phyloP scores from a whole-genome alignment of 345 rosid genomes.

The Pistacia integerrima region DNA sequence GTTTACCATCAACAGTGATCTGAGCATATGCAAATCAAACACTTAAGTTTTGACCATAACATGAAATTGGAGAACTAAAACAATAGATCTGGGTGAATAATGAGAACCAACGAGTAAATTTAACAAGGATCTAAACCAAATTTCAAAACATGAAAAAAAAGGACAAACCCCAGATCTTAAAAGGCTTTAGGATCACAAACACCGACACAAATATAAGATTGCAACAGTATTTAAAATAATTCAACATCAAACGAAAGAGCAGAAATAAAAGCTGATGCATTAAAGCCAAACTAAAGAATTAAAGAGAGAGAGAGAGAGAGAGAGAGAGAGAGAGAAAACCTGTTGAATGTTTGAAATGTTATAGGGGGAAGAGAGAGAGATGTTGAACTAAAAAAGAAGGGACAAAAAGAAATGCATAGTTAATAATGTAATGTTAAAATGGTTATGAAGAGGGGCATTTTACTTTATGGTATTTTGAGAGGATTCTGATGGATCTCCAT shows the following conservation, averaged over 20 bases:
- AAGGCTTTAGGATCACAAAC: not conserved
- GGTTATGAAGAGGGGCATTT: slow-evolving; percentile 20
- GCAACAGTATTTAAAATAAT: slow-evolving; percentile 12
- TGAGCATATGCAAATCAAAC: not conserved
- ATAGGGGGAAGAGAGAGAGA: not conserved
- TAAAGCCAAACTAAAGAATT: slow-evolving; percentile 13
- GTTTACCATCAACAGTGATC: slow-evolving; percentile 9
- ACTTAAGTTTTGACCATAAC: not conserved
- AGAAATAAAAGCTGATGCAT: slow-evolving; percentile 22
- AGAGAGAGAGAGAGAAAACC: slow-evolving; percentile 29
- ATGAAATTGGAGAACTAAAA: slow-evolving; percentile 9
- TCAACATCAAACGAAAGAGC: slow-evolving; percentile 6
- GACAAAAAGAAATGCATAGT: slow-evolving; percentile 19
- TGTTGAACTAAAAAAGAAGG: slow-evolving; percentile 13
- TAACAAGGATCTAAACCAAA: slow-evolving; percentile 37
- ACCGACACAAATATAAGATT: not conserved
- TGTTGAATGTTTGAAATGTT: slow-evolving; percentile 18
- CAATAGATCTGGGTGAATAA: slow-evolving; percentile 42
- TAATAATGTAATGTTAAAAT: slow-evolving; percentile 3
- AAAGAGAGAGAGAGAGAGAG: slow-evolving; percentile 13
- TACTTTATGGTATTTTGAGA: slow-evolving; percentile 22
- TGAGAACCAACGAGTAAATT: slow-evolving; percentile 15
- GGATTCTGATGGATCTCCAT: slow-evolving; percentile 40
- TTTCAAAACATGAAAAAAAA: slow-evolving; percentile 14
- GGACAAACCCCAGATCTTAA: slow-evolving; percentile 39